phyloP scores from a whole-genome alignment of 1,284 basidiomycete species.

The Rhodotorula sp. region DNA sequence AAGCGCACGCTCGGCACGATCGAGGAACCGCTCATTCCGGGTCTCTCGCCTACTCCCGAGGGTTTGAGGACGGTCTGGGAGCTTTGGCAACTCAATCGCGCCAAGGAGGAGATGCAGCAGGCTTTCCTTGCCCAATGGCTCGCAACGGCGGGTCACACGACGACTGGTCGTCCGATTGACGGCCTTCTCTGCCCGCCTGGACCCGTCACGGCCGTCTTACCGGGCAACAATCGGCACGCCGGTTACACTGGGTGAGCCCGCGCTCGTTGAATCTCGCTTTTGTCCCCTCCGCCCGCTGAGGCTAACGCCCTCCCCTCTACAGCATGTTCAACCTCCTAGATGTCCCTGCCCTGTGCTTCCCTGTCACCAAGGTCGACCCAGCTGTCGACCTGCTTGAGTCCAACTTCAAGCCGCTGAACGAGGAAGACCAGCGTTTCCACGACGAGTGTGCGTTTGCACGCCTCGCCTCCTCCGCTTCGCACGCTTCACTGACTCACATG shows the following conservation, averaged over 20 bases:
- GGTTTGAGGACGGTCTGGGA: slow-evolving; percentile 52
- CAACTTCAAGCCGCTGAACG: slow-evolving; percentile 54
- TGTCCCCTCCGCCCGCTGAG: too few relatives aligned
- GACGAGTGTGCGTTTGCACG: slow-evolving; percentile 57
- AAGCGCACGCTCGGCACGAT: slow-evolving; percentile 32
- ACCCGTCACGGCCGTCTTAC: not conserved
- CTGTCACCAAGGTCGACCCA: slow-evolving; percentile 45
- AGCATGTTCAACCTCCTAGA: slow-evolving; percentile 52
- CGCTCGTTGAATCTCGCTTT: too few relatives aligned
- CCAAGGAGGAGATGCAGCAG: slow-evolving; percentile 54
- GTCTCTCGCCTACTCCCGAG: slow-evolving; percentile 11
- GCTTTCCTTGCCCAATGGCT: slow-evolving; percentile 61
- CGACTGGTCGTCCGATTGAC: slow-evolving; percentile 59
- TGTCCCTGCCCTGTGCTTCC: slow-evolving; percentile 59
- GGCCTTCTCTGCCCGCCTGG: slow-evolving; percentile 57
- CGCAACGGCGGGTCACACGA: slow-evolving; percentile 52
- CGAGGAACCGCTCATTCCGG: slow-evolving; percentile 40
- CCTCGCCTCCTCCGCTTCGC: not conserved
- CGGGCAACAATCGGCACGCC: not conserved
- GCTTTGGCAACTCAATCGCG: slow-evolving; percentile 55
- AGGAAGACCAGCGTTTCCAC: slow-evolving; percentile 56
- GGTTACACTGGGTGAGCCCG: not conserved
- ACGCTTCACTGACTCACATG: too few relatives aligned
- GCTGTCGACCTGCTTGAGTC: not conserved
- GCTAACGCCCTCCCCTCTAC: too few relatives aligned